Conservation (phyloP, 1,284 basidiomycete species). For the Limonomyces culmigenus region DNA sequence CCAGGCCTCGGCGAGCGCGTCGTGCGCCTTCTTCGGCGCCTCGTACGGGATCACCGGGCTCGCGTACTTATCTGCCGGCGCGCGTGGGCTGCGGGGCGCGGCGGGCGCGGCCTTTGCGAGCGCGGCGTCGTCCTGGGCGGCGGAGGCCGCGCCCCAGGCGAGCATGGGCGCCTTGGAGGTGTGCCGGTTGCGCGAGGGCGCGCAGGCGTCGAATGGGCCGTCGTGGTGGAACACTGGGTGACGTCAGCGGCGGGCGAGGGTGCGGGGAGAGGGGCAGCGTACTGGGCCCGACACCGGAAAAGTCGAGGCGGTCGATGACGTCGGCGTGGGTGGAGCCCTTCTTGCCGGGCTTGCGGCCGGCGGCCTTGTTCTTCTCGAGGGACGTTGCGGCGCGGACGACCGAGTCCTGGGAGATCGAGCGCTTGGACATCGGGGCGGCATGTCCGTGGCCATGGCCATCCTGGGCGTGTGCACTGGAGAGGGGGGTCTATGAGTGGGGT, state of each 20-base stretch:
- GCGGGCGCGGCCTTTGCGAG: slow-evolving; percentile 14
- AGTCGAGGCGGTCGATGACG: slow-evolving; percentile 49
- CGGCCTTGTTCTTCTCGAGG: slow-evolving; percentile 34
- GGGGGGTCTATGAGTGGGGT: slow-evolving; percentile 11
- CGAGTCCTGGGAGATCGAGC: slow-evolving; percentile 60
- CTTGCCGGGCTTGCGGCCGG: slow-evolving; percentile 31
- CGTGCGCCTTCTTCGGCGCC: slow-evolving; percentile 59
- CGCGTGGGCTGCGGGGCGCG: slow-evolving; percentile 30
- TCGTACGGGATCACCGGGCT: slow-evolving; percentile 30
- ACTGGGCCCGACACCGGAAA: slow-evolving; percentile 61
- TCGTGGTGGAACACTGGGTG: slow-evolving; percentile 71
- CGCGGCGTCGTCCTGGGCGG: slow-evolving; percentile 21
- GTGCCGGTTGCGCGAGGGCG: slow-evolving; percentile 70
- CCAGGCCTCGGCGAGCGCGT: slow-evolving; percentile 74
- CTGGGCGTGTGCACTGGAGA: too few relatives aligned
- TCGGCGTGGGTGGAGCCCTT: slow-evolving; percentile 58
- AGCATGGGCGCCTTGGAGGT: slow-evolving; percentile 64
- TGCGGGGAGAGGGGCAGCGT: slow-evolving; percentile 14
- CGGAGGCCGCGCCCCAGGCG: slow-evolving; percentile 44
- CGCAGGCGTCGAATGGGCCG: slow-evolving; percentile 77
- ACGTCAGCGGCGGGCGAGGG: slow-evolving; percentile 6
- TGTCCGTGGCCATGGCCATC: slow-evolving; percentile 13
- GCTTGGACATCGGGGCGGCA: slow-evolving; percentile 24
- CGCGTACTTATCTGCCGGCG: slow-evolving; percentile 29
- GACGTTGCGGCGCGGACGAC: slow-evolving; percentile 20